These are phyloP conservation scores for Hypocreales sp. DNA, from an alignment of 2,329 filamentous ascomycete species.

Conservation along the genomic window DNA sequence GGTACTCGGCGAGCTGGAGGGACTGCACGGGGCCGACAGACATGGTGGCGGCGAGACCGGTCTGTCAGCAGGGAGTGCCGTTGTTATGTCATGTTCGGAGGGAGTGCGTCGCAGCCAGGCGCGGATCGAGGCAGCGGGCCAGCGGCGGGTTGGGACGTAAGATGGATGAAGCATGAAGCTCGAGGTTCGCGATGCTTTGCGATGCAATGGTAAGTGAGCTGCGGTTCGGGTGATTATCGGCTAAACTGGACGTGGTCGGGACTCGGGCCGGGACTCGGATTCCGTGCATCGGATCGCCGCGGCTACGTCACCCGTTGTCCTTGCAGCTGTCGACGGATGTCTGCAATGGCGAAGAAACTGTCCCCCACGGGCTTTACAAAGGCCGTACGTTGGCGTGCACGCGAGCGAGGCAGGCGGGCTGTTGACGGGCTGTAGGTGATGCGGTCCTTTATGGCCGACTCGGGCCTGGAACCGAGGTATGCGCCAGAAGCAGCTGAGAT, in stretches of 20 bases:
- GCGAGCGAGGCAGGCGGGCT: background rate
- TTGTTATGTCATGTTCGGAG: conserved; percentile 7
- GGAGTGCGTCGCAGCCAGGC: background rate
- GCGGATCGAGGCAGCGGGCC: background rate
- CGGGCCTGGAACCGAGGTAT: conserved; percentile 78
- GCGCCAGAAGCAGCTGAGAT: too few relatives aligned
- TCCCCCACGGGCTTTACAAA: conserved; percentile 18
- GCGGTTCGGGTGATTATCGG: background rate
- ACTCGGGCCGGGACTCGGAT: background rate
- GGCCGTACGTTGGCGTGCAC: conserved; percentile 9
- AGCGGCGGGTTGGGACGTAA: too few relatives aligned
- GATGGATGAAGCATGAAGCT: background rate
- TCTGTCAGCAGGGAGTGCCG: conserved; percentile 8
- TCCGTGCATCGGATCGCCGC: background rate
- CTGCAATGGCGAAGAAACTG: conserved; percentile 20
- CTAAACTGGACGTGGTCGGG: background rate
- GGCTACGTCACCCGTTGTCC: too few relatives aligned
- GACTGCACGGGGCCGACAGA: conserved; percentile 30
- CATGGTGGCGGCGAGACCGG: conserved; percentile 21
- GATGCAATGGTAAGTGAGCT: background rate
- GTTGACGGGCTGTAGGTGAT: conserved; percentile 42
- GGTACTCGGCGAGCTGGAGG: conserved; percentile 65
- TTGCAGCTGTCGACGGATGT: too few relatives aligned
- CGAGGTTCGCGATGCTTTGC: background rate
- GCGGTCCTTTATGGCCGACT: conserved; percentile 73